Conservation (phyloP, 305 asterid species). For the Plantago coronopus region DNA sequence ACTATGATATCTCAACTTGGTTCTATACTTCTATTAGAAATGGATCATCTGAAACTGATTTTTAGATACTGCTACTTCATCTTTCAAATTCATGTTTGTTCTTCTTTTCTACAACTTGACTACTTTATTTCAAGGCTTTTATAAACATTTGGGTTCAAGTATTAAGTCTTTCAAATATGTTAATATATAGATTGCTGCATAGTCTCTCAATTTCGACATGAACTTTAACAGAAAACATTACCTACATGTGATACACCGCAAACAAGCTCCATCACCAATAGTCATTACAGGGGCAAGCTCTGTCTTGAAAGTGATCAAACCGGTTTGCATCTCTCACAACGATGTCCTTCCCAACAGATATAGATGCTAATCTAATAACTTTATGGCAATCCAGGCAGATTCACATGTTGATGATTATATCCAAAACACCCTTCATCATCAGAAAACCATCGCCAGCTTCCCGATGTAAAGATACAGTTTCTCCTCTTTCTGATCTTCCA, state of each 20-base stretch:
- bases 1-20: constrained; percentile 14
- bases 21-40: constrained; percentile 5
- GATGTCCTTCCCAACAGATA: constrained; percentile 40
- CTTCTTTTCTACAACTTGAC: background rate
- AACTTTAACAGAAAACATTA: background rate
- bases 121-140: too few relatives aligned
- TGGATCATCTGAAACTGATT: background rate
- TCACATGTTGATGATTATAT: constrained; percentile 66
- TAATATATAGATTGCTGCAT: too few relatives aligned
- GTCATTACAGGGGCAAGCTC: too few relatives aligned
- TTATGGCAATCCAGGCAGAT: constrained; percentile 73
- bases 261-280: constrained; percentile 52
- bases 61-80: background rate
- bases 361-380: constrained; percentile 59
- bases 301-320: constrained; percentile 64
- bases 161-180: too few relatives aligned
- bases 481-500: constrained; percentile 88
- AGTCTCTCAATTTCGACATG: background rate
- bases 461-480: constrained; percentile 70
- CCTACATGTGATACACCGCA: constrained; percentile 9
- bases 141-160: too few relatives aligned
- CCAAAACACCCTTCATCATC: constrained; percentile 46
- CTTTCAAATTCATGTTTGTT: background rate
- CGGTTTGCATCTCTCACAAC: constrained; percentile 69
- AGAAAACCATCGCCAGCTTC: constrained; percentile 66